Evolutionary conservation across 2,329 filamentous ascomycete species (phyloP), one percentile per base, ranked within the genome.

Genomic region (Aspergillus nomiae): DNA sequence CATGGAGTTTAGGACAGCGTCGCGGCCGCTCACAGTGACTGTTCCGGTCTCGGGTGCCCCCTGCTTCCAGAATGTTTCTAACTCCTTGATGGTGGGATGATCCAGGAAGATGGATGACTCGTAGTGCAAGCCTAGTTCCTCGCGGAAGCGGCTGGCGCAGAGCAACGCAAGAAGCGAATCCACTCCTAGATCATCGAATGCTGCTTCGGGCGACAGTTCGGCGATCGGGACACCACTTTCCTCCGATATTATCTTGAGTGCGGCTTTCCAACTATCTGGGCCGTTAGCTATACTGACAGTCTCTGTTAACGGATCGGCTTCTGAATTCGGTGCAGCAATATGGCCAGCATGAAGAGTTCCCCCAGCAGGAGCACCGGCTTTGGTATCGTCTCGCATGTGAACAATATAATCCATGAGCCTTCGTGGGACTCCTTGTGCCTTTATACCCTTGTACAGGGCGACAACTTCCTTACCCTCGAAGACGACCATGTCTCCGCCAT

Each of bases 121-220:
- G 60, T 87, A 84, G 59, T 87, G 85, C 65, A 87, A 77, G 61
- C 86, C 83, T n/a, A 87, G 80, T 43, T 87, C 86, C 71, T 88
- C 86, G 56, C 86, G 83, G 77, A 87, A 86, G 69, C 84, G 84
- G 67, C 85, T 85, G 57, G 85, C 86, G 67, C 87, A 86, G 43
- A 85, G 87, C 61, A 88, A 71, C 2, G 85, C 86, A 67, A 88
- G 82, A n/a, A 88, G 78, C 9, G 86, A 87, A 73, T 88, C 86
- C 38, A 87, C 85, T 63, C 86, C 86, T 28, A 87, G 82, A 69
- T 87, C 86, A 68, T 86, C 85, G 67, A 87, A 87, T 59, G 84
- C 83, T 54, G 85, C 83, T 60, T 85, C 83, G 58, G 87, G 84
- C 8, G 86, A 83, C 60, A 88, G 81, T 71, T 88, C 86, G 24